Percentiles rank a stretch among this genome's conserved stretches.
phyloP scores from a whole-genome alignment of 176 grass and related monocot species.

The Rhipidocladum racemiflorum region DNA sequence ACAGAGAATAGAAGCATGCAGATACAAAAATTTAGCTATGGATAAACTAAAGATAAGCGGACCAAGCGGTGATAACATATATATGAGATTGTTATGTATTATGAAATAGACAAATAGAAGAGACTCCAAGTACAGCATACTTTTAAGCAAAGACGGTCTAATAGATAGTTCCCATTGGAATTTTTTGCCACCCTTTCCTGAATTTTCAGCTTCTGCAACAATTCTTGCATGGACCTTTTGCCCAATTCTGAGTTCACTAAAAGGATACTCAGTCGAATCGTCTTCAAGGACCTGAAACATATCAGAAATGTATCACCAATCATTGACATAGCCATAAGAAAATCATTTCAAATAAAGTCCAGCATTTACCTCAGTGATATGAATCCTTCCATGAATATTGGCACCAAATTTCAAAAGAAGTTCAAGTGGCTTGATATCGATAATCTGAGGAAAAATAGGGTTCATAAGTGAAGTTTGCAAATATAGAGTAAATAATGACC shows the following conservation, averaged over 20 bases:
- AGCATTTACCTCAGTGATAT: constrained; percentile 81
- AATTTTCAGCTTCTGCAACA: constrained; percentile 52
- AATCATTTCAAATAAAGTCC: constrained; percentile 13
- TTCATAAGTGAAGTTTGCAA: constrained; percentile 14
- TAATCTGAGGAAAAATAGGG: constrained; percentile 46
- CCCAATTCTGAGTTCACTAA: constrained; percentile 65
- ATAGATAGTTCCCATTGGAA: constrained; percentile 80
- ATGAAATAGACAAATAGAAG: constrained; percentile 13
- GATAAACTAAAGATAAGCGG: background rate
- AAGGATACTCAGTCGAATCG: constrained; percentile 58
- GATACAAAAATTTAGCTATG: background rate
- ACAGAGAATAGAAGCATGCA: background rate
- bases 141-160: constrained; percentile 63
- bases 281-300: constrained; percentile 61
- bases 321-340: constrained; percentile 25
- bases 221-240: constrained; percentile 63
- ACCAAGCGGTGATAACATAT: background rate
- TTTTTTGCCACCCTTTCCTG: constrained; percentile 56
- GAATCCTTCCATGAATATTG: constrained; percentile 72
- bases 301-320: constrained; percentile 21
- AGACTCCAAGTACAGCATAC: constrained; percentile 33
- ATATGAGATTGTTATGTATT: background rate
- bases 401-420: constrained; percentile 67
- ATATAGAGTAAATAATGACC: constrained; percentile 6
- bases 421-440: constrained; percentile 84